phyloP scores from a whole-genome alignment of 2,329 filamentous ascomycete species.

The Acarospora socialis region DNA sequence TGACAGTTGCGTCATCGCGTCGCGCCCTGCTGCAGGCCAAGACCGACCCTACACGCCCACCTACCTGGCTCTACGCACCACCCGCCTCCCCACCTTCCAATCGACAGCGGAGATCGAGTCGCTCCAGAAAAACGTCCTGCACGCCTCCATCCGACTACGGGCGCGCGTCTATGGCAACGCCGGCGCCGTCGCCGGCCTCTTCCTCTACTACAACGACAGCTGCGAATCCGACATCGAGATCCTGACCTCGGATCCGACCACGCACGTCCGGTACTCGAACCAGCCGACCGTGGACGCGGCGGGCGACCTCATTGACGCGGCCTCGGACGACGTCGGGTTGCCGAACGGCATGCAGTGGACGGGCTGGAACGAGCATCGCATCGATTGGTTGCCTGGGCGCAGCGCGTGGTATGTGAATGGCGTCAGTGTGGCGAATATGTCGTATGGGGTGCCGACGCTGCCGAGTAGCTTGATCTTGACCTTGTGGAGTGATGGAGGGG shows the following conservation, averaged over 20 bases:
- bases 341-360: slow-evolving; percentile 27
- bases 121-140: slow-evolving; percentile 29
- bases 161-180: slow-evolving; percentile 30
- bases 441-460: slow-evolving; percentile 23
- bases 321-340: slow-evolving; percentile 19
- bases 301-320: slow-evolving; percentile 23
- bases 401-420: slow-evolving; percentile 27
- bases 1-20: too few species aligned
- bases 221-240: slow-evolving; percentile 42
- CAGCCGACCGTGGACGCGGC: slow-evolving; percentile 28
- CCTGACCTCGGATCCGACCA: slow-evolving; percentile 31
- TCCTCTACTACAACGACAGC: slow-evolving; percentile 33
- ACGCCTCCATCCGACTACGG: slow-evolving; percentile 34
- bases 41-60: slow-evolving; percentile 21
- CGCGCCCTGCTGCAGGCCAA: slow-evolving; percentile 9
- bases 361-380: slow-evolving; percentile 25
- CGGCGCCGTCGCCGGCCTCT: slow-evolving; percentile 37
- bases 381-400: slow-evolving; percentile 25
- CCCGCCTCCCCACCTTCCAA: slow-evolving; percentile 28
- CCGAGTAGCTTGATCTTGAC: slow-evolving; percentile 27
- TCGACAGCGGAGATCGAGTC: slow-evolving; percentile 37
- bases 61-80: slow-evolving; percentile 34
- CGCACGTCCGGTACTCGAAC: slow-evolving; percentile 29
- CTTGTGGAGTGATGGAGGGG: slow-evolving; percentile 29
- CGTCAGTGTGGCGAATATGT: slow-evolving; percentile 19